Conservation (phyloP, 2,329 filamentous ascomycete genomes). For the Emergomyces orientalis region DNA sequence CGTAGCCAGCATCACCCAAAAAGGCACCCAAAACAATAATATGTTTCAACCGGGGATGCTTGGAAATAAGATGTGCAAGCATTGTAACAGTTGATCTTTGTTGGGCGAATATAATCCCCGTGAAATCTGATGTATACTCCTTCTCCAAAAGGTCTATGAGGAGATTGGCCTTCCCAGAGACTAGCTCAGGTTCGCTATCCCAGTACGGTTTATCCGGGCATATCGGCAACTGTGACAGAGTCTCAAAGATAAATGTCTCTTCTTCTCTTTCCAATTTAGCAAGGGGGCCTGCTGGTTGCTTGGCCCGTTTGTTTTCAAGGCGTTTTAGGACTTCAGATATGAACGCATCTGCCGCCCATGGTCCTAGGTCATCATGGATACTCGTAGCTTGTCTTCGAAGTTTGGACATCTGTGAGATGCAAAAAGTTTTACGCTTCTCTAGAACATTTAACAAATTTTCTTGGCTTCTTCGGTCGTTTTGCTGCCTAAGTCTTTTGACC, state of each 20-base stretch:
- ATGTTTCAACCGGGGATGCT: conserved; percentile 39
- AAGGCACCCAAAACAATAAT: conserved; percentile 40
- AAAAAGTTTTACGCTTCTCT: conserved; percentile 28
- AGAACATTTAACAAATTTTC: conserved; percentile 23
- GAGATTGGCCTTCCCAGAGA: conserved; percentile 50
- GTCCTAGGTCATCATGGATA: conserved; percentile 51
- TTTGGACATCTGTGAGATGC: conserved; percentile 47
- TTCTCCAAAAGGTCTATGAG: conserved; percentile 47
- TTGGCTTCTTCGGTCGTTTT: conserved; percentile 24
- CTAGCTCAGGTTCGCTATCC: conserved; percentile 17
- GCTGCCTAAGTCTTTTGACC: conserved; percentile 40
- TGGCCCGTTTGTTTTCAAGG: conserved; percentile 18
- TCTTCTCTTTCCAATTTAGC: conserved; percentile 43
- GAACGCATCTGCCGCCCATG: conserved; percentile 61
- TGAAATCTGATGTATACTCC: conserved; percentile 39
- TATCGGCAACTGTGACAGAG: conserved; percentile 24
- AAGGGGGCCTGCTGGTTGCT: conserved; percentile 23
- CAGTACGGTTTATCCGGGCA: conserved; percentile 12
- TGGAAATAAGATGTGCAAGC: conserved; percentile 48
- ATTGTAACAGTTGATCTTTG: conserved; percentile 54
- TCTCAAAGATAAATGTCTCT: conserved; percentile 46
- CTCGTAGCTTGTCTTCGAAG: conserved; percentile 44
- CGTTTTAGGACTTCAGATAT: conserved; percentile 44
- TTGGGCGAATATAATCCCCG: conserved; percentile 57
- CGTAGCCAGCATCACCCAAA: conserved; percentile 42